Base-by-base conservation (phyloP, 345 rosid genomes). In the Brassica cretica region DNA sequence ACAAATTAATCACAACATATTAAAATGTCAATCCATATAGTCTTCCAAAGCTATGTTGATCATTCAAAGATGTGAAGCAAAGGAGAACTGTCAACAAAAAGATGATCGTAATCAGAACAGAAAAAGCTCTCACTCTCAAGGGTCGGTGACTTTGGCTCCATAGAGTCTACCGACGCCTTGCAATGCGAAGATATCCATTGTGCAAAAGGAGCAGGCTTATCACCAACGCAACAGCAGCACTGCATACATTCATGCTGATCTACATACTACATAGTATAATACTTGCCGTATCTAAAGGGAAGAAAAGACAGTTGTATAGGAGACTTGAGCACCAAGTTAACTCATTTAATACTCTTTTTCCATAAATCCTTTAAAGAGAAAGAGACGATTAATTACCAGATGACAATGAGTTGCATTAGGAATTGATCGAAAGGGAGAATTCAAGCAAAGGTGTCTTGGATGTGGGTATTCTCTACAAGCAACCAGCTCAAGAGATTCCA, bases 401-500 rank as follows among this genome's bases (percentile, higher is more conserved):
- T 80, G 59, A 53, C 91, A 92, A 6, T 80, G 73, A 8, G 7
- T 81, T 76, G 82, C 82, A 16, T 87, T 90, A 49, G 87, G 76
- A 4, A 89, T 86, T 16, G 77, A 59, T 6, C 76, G 85, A 80
- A 91, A 93, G 2, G 94, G 94, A 67, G 64, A 89, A 2, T 81
- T 82, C 21, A 77, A 35, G 29, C 98, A 91, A 0, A 86, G 78
- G 82, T 89, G 85, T 74, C 96, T 86, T 32, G 94, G 78, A 84
- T 93, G 98, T 14, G 96, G 93, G 53, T 85, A 90, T 64, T 90
- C 97, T 81, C 97, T 87, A 64, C 93, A 90, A 49, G 94, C 97
- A 32, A 6, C 6, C 35, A 32, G 4, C 10, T 41, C 49, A 41
- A 41, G 49, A 41, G 49, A 41, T 41, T 41, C 49, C 49, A 10